These are phyloP conservation scores for Mortierella alpina DNA, from an alignment of 192 early-diverging fungal species.

Conservation along the genomic window DNA sequence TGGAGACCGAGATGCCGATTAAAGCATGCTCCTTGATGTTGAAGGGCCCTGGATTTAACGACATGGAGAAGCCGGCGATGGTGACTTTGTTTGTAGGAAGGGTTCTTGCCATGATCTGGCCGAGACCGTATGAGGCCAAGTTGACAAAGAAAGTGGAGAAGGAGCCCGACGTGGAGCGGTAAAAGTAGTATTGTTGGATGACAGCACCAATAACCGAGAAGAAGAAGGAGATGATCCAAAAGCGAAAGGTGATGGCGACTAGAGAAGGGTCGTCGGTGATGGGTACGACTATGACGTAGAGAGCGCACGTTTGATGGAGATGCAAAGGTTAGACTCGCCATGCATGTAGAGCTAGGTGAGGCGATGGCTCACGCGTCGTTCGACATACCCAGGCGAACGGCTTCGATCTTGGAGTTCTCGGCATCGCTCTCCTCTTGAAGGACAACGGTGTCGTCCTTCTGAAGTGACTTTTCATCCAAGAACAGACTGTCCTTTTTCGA, in stretches of 20 bases:
- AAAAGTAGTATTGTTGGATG: conserved; percentile 52
- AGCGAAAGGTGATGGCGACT: conserved; percentile 57
- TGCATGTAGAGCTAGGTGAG: not conserved
- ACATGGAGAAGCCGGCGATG: conserved; percentile 6
- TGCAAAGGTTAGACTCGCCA: not conserved
- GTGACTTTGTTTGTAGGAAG: conserved; percentile 7
- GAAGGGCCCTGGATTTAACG: conserved; percentile 58
- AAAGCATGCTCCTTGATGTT: conserved; percentile 76
- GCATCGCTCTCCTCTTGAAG: conserved; percentile 1
- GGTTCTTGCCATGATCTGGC: conserved; percentile 27
- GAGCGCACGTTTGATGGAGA: too few species aligned
- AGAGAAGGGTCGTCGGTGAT: conserved; percentile 57
- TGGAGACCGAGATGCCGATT: conserved; percentile 65
- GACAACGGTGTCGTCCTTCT: not conserved
- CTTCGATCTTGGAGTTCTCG: conserved; percentile 22
- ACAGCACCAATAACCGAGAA: conserved; percentile 50
- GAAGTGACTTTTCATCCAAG: conserved; percentile 12
- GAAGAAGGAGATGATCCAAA: conserved; percentile 59
- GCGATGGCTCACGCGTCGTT: too few species aligned
- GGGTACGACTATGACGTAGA: conserved; percentile 30
- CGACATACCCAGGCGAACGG: conserved; percentile 15
- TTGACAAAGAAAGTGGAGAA: conserved; percentile 53
- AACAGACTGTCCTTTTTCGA: too few species aligned
- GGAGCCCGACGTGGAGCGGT: conserved; percentile 25
- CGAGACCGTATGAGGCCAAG: conserved; percentile 40